Evolutionary conservation across 2,329 filamentous ascomycete species (phyloP), one percentile per base, ranked within the genome.

Genomic region (Exophiala xenobiotica): DNA sequence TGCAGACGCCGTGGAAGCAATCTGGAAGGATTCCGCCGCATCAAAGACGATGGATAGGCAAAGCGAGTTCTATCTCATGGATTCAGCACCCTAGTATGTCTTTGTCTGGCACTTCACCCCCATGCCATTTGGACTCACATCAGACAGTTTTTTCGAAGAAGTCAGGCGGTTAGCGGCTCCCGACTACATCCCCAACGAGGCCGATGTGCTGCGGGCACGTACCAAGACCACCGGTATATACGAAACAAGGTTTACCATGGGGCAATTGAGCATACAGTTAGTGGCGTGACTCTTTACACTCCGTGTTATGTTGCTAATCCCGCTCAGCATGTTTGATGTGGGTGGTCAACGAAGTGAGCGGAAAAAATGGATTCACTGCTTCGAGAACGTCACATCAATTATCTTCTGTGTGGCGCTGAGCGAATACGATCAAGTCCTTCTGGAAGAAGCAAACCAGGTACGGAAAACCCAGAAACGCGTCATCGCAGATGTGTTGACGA

Each of bases 291-390:
- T 26, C n/a, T 43, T 46, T 50, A 22, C 18, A 49, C 43, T 20
- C 45, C 16, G 44, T 26, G 31, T 9, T 18, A 23, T 12, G n/a
- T 43, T 31, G 49, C 63, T 68, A 48, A 67, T 42, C 5, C 33
- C 53, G 64, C 46, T 65, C 67, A 97, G 92, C 75, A 99, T 99
- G 93, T 99, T 99, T 68, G 93, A 99, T 70, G 93, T 99, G 3
- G 93, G 93, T 57, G 93, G 93, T 19, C 93, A 99, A 73, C 80
- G 93, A 67, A 97, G 92, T 70, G 93, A 99, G 73, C 83, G 93
- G 57, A 99, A 99, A 78, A 99, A 99, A 76, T 99, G 93, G 93
- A 99, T 99, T 67, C 93, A 99, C 74, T 99, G 93, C 75, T 99
- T 99, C 70, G 93, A 99, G 71, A 97, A 97, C 64, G 93, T 99